Percentiles rank a stretch among this genome's conserved stretches.
Conservation (phyloP, 441 rosid genomes). For the Euphorbia schlechtendalii region DNA sequence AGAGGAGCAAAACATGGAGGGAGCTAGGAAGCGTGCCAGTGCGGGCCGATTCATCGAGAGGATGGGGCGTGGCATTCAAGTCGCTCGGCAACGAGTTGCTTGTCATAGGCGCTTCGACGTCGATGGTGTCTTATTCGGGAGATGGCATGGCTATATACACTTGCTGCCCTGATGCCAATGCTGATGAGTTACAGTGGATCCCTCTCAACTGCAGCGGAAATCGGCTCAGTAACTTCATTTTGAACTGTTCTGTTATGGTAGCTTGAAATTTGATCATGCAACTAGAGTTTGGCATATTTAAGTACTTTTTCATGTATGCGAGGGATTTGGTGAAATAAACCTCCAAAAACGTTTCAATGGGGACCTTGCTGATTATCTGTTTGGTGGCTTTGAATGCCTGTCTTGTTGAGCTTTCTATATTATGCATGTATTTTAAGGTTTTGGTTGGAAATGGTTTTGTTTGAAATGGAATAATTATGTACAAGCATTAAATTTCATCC, state of each 20-base stretch:
- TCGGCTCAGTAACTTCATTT: constrained; percentile 62
- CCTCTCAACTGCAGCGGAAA: constrained; percentile 45
- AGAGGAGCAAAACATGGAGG: constrained; percentile 53
- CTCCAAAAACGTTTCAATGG: neutral
- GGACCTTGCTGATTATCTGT: neutral
- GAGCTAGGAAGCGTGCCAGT: constrained; percentile 69
- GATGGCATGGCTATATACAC: constrained; percentile 69
- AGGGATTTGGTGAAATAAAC: neutral
- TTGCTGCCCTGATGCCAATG: constrained; percentile 40
- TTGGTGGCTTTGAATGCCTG: neutral
- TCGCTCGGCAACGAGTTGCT: constrained; percentile 74
- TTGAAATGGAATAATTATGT: neutral
- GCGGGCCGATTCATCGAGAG: constrained; percentile 56
- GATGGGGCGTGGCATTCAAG: constrained; percentile 96
- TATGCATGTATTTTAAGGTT: constrained; percentile 8
- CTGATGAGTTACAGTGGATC: constrained; percentile 49
- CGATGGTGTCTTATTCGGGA: constrained; percentile 29
- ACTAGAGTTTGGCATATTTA: constrained; percentile 8
- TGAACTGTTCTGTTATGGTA: constrained; percentile 76
- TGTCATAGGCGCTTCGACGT: constrained; percentile 54
- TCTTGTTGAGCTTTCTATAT: neutral
- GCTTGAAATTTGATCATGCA: constrained; percentile 30
- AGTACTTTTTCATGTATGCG: constrained; percentile 1
- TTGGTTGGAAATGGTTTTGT: constrained; percentile 4
- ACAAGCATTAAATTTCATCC: neutral